Percentiles rank a stretch among this genome's conserved stretches.
Evolutionary conservation across 108 stramenopile genomes (phyloP).

Genomic region (Cyclotella sp.): DNA sequence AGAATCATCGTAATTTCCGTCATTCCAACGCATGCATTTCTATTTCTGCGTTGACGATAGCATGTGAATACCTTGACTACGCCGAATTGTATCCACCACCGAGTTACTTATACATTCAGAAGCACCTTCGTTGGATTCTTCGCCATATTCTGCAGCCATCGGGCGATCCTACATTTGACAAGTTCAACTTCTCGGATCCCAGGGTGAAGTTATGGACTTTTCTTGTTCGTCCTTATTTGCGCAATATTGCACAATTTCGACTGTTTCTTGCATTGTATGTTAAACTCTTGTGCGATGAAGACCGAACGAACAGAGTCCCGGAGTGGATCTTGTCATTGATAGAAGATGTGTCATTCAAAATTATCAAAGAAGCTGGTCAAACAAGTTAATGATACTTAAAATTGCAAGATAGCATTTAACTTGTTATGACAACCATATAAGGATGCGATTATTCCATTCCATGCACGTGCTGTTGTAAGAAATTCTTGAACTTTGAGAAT

Average conservation of each 20-base stretch:
- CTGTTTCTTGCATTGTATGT: constrained; percentile 59
- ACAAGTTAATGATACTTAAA: constrained; percentile 61
- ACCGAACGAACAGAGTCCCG: constrained; percentile 1
- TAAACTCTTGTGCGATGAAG: constrained; percentile 30
- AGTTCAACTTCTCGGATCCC: constrained; percentile 46
- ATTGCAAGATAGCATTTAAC: constrained; percentile 44
- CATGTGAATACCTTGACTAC: constrained; percentile 57
- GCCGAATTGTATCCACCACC: constrained; percentile 61
- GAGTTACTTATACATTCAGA: constrained; percentile 61
- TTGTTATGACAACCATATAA: too few species aligned
- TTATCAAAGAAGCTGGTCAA: constrained; percentile 40
- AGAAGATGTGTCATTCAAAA: constrained; percentile 36
- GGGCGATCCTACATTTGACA: constrained; percentile 32
- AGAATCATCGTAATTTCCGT: constrained; percentile 45
- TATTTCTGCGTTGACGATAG: constrained; percentile 31
- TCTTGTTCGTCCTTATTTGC: constrained; percentile 61
- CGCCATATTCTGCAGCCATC: constrained; percentile 52
- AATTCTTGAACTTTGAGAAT: too few species aligned
- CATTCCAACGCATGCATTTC: background rate
- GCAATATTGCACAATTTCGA: constrained; percentile 58
- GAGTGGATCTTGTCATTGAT: constrained; percentile 23
- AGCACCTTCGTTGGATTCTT: constrained; percentile 72
- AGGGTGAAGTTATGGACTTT: constrained; percentile 63
- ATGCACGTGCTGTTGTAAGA: too few species aligned
- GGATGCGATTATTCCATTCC: too few species aligned